phyloP scores from a whole-genome alignment of 1,284 basidiomycete species.

The Trichosporon sp. region DNA sequence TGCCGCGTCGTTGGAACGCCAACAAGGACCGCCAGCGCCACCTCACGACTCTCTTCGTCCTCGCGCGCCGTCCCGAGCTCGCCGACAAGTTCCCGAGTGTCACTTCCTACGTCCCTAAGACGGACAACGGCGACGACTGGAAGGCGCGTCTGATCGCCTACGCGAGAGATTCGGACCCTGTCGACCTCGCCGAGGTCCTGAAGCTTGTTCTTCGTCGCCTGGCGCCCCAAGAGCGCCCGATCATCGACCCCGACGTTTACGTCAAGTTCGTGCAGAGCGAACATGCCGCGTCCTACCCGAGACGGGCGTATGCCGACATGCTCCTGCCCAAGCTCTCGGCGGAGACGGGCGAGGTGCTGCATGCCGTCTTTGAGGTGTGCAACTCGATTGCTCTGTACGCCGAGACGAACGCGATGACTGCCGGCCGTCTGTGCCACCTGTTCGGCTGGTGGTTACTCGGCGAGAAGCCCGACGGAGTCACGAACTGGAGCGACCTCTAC shows the following conservation, averaged over 20 bases:
- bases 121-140: constrained; percentile 23
- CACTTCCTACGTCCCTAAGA: constrained; percentile 13
- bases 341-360: constrained; percentile 31
- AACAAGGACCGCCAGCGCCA: constrained; percentile 37
- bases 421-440: constrained; percentile 39
- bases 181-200: constrained; percentile 42
- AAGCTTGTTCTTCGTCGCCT: constrained; percentile 42
- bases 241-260: constrained; percentile 35
- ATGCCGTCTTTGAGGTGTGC: constrained; percentile 46
- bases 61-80: constrained; percentile 37
- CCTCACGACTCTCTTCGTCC: constrained; percentile 37
- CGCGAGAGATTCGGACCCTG: constrained; percentile 34
- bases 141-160: constrained; percentile 32
- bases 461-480: constrained; percentile 19
- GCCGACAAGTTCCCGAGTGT: constrained; percentile 39
- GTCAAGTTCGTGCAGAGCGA: constrained; percentile 45
- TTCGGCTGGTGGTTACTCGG: constrained; percentile 50
- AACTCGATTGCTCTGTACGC: constrained; percentile 42
- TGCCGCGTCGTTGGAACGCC: constrained; percentile 33
- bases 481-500: constrained; percentile 43
- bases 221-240: constrained; percentile 20
- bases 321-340: constrained; percentile 33
- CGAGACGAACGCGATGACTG: constrained; percentile 42
- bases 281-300: constrained; percentile 45
- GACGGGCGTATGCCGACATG: constrained; percentile 39